These are phyloP conservation scores for Trichoderma asperelloides DNA, from an alignment of 495 filamentous ascomycete genomes.

Conservation along the genomic window DNA sequence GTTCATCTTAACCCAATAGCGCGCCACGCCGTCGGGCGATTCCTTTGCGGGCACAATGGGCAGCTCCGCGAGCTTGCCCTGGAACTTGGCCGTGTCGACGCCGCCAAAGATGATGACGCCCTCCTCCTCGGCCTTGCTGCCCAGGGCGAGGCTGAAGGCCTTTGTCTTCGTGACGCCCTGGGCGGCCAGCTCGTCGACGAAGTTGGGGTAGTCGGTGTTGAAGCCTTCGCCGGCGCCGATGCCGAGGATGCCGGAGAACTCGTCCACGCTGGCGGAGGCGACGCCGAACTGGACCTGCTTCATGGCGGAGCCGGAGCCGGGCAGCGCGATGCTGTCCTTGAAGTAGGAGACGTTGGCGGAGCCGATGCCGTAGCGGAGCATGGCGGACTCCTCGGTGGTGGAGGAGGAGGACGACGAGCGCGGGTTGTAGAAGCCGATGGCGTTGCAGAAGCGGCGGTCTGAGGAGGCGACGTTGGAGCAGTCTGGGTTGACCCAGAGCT, in stretches of 20 bases:
- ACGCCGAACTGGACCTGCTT: slow-evolving; percentile 37
- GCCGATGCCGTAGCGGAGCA: slow-evolving; percentile 38
- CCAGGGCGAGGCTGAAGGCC: slow-evolving; percentile 38
- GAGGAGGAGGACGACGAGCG: slow-evolving; percentile 26
- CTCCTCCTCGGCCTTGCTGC: slow-evolving; percentile 35
- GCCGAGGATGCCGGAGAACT: slow-evolving; percentile 38
- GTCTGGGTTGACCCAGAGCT: slow-evolving; percentile 44
- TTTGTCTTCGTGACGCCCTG: slow-evolving; percentile 36
- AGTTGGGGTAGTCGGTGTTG: slow-evolving; percentile 34
- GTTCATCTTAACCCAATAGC: slow-evolving; percentile 54
- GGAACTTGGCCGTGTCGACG: slow-evolving; percentile 77
- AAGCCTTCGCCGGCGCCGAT: slow-evolving; percentile 36
- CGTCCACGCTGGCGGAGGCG: slow-evolving; percentile 27
- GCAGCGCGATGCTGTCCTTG: slow-evolving; percentile 31
- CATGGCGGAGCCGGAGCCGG: slow-evolving; percentile 22
- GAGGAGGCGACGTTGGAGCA: slow-evolving; percentile 27
- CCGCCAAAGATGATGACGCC: slow-evolving; percentile 93
- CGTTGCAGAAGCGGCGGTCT: slow-evolving; percentile 34
- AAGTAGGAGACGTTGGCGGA: slow-evolving; percentile 36
- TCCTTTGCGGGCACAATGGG: slow-evolving; percentile 48
- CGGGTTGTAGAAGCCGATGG: slow-evolving; percentile 30
- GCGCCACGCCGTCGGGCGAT: slow-evolving; percentile 35
- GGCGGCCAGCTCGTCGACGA: slow-evolving; percentile 31
- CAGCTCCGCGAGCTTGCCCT: slow-evolving; percentile 56
- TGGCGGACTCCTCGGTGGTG: slow-evolving; percentile 19